Percentiles rank a stretch among this genome's conserved stretches.
These are phyloP conservation scores for Microsporum canis DNA, from an alignment of 2,329 filamentous ascomycete genomes.

Conservation along the genomic window DNA sequence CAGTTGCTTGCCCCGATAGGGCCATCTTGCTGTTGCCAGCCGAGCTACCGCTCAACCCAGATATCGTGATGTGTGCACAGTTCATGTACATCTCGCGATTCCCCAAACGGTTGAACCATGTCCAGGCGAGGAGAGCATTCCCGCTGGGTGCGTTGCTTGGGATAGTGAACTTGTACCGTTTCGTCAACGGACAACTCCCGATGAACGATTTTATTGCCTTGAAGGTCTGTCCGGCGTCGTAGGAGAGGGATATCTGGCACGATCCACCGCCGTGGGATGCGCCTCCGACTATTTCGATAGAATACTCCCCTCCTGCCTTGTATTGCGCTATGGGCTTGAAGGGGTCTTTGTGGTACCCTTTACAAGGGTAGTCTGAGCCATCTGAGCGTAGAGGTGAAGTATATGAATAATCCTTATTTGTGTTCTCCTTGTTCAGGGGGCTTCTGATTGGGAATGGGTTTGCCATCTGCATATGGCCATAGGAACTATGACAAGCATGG, in stretches of 20 bases:
- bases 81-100: constrained; percentile 55
- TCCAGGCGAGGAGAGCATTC: constrained; percentile 61
- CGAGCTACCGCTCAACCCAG: constrained; percentile 13
- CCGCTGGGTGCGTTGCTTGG: constrained; percentile 51
- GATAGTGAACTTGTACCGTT: constrained; percentile 54
- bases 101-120: constrained; percentile 62
- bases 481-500: neutral
- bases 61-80: constrained; percentile 60
- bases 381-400: constrained; percentile 50
- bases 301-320: constrained; percentile 50
- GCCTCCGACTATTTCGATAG: constrained; percentile 52
- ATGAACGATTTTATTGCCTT: constrained; percentile 55
- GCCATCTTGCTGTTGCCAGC: neutral
- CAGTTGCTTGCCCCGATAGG: neutral
- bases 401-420: constrained; percentile 58
- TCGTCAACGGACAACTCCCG: constrained; percentile 42
- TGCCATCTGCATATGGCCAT: constrained; percentile 45
- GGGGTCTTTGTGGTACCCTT: constrained; percentile 49
- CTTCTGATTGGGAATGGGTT: constrained; percentile 44
- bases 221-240: constrained; percentile 59
- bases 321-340: constrained; percentile 51
- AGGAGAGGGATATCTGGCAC: constrained; percentile 65
- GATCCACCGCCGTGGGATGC: constrained; percentile 59
- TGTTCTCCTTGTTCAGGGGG: constrained; percentile 36
- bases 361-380: constrained; percentile 65